Evolutionary conservation across 2,329 filamentous ascomycete genomes (phyloP).

Genomic region (Sarocladium brachiariae): DNA sequence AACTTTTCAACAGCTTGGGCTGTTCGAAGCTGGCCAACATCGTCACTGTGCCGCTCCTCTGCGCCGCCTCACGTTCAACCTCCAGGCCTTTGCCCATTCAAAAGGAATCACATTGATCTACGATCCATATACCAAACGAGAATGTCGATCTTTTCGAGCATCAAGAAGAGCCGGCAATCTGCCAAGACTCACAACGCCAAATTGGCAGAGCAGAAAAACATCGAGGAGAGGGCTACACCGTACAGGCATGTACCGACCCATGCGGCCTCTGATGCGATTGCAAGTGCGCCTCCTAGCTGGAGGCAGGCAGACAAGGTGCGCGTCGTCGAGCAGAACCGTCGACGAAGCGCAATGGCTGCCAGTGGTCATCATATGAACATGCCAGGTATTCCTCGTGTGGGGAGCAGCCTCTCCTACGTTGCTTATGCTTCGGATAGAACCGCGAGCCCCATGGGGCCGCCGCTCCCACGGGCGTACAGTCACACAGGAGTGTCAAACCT

Average conservation of each 20-base stretch:
- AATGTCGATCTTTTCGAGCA: conserved; percentile 53
- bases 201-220: conserved; percentile 38
- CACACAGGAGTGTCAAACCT: conserved; percentile 26
- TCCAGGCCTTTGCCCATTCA: no score
- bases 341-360: conserved; percentile 38
- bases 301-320: conserved; percentile 37
- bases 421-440: conserved; percentile 36
- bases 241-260: conserved; percentile 58
- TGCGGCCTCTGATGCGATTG: conserved; percentile 51
- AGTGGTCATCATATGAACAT: conserved; percentile 31
- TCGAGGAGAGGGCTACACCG: conserved; percentile 29
- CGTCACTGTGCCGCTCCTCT: background rate
- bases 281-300: conserved; percentile 46
- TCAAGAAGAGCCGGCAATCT: conserved; percentile 45
- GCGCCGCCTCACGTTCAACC: background rate
- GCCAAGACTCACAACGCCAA: conserved; percentile 48
- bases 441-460: conserved; percentile 29
- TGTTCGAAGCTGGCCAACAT: background rate
- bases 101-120: background rate
- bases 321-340: conserved; percentile 44
- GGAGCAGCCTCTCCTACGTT: conserved; percentile 39
- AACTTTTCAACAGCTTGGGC: no score
- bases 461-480: conserved; percentile 36
- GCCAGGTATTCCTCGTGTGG: conserved; percentile 35
- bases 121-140: conserved; percentile 4